Evolutionary conservation across 179 eudicot genomes (phyloP).

Genomic region (Gypsophila paniculata): DNA sequence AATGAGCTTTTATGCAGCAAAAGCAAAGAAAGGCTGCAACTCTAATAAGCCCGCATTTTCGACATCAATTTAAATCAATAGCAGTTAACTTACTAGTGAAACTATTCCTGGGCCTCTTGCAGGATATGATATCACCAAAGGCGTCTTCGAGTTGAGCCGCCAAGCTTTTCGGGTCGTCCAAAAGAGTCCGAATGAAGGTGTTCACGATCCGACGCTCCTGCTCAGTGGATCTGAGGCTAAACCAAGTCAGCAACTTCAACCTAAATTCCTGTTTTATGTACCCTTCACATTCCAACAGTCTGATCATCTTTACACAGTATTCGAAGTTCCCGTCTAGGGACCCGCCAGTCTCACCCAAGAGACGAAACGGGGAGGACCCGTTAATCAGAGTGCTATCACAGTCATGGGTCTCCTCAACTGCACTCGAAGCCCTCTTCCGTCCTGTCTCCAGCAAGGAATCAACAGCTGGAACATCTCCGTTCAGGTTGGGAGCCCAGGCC

Average conservation of each 20-base stretch:
- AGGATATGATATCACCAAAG: conserved; percentile 51
- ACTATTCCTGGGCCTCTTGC: conserved; percentile 42
- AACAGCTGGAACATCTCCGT: conserved; percentile 49
- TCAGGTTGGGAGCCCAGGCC: conserved; percentile 35
- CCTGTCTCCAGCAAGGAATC: conserved; percentile 34
- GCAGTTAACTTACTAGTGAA: conserved; percentile 28
- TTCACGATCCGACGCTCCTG: conserved; percentile 73
- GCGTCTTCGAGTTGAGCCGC: conserved; percentile 71
- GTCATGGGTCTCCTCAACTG: conserved; percentile 39
- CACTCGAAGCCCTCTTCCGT: conserved; percentile 44
- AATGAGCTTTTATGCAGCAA: conserved; percentile 21
- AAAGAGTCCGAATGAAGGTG: conserved; percentile 54
- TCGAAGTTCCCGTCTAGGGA: conserved; percentile 59
- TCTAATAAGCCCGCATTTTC: background rate
- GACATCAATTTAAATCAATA: conserved; percentile 4
- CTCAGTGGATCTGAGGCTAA: conserved; percentile 70
- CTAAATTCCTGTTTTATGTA: conserved; percentile 59
- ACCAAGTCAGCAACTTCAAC: conserved; percentile 74
- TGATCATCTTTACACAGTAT: conserved; percentile 62
- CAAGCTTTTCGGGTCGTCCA: conserved; percentile 68
- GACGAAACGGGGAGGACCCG: conserved; percentile 61
- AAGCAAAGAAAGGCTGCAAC: background rate
- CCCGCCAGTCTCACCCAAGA: conserved; percentile 25
- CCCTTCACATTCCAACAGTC: conserved; percentile 62
- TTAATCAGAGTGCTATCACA: conserved; percentile 42